These are phyloP conservation scores for Diplodia sapinea DNA, from an alignment of 2,329 filamentous ascomycete genomes.

Conservation along the genomic window DNA sequence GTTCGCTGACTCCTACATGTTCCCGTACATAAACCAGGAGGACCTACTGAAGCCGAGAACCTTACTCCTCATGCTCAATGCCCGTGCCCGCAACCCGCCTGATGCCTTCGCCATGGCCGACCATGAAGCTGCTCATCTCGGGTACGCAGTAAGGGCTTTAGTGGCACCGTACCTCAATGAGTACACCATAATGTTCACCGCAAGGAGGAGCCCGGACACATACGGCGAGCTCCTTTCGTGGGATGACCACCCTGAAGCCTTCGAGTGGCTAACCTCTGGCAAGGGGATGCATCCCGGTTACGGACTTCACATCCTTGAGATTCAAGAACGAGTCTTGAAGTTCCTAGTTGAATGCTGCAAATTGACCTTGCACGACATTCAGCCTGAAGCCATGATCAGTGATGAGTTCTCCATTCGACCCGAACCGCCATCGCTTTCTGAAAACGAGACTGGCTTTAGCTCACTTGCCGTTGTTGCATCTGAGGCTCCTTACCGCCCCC, in stretches of 20 bases:
- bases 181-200: conserved; percentile 47
- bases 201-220: conserved; percentile 39
- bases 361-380: conserved; percentile 60
- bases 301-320: conserved; percentile 59
- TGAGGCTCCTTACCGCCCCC: conserved; percentile 61
- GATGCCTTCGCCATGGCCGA: conserved; percentile 58
- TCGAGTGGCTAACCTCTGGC: conserved; percentile 44
- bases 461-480: conserved; percentile 51
- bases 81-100: conserved; percentile 57
- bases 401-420: conserved; percentile 46
- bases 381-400: conserved; percentile 39
- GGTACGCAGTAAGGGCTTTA: conserved; percentile 37
- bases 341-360: conserved; percentile 59
- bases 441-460: conserved; percentile 42
- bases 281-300: conserved; percentile 53
- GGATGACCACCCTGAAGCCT: conserved; percentile 48
- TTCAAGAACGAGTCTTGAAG: conserved; percentile 54
- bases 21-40: conserved; percentile 64
- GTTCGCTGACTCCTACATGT: conserved; percentile 50
- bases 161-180: conserved; percentile 39
- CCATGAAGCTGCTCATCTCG: conserved; percentile 43
- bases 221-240: conserved; percentile 50
- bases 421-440: conserved; percentile 45
- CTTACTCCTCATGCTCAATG: conserved; percentile 60
- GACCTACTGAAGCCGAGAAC: conserved; percentile 55